These are phyloP conservation scores for Nicotiana sylvestris DNA, from an alignment of 257 asterid species.

Conservation along the genomic window DNA sequence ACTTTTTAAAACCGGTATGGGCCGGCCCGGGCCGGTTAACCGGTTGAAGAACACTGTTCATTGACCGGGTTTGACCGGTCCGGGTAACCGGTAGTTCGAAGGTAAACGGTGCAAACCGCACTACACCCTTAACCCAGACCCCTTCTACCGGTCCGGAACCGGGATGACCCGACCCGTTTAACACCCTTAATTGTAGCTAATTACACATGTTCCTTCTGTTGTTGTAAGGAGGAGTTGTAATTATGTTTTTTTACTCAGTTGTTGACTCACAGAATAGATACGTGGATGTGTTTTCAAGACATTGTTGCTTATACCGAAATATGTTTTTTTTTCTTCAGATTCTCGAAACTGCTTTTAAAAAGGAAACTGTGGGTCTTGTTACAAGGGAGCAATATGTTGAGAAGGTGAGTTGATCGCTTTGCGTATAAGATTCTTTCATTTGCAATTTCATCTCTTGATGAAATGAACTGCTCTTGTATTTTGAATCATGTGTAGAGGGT, in stretches of 20 bases:
- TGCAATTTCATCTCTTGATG: neutral
- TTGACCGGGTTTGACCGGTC: too few relatives aligned
- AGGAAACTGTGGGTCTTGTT: conserved; percentile 98
- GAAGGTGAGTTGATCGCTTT: conserved; percentile 45
- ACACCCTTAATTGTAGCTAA: neutral
- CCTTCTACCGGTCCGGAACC: too few relatives aligned
- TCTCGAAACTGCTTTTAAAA: conserved; percentile 96
- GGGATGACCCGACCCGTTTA: too few relatives aligned
- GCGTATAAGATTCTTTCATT: neutral
- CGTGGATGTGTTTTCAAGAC: neutral
- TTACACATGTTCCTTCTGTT: neutral
- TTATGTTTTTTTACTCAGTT: neutral
- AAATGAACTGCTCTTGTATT: neutral
- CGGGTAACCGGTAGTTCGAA: too few relatives aligned
- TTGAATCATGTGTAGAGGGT: conserved; percentile 56
- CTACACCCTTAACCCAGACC: too few relatives aligned
- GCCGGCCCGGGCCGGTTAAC: too few relatives aligned
- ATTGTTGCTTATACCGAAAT: neutral
- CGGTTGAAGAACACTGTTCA: too few relatives aligned
- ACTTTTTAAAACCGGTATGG: too few relatives aligned
- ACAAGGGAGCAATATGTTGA: conserved; percentile 95
- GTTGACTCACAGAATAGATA: neutral
- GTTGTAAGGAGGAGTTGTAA: neutral
- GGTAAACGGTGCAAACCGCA: too few relatives aligned
- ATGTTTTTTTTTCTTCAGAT: conserved; percentile 35